Conservation (phyloP, 495 filamentous ascomycete genomes). For the Penicillium flavigenum region DNA sequence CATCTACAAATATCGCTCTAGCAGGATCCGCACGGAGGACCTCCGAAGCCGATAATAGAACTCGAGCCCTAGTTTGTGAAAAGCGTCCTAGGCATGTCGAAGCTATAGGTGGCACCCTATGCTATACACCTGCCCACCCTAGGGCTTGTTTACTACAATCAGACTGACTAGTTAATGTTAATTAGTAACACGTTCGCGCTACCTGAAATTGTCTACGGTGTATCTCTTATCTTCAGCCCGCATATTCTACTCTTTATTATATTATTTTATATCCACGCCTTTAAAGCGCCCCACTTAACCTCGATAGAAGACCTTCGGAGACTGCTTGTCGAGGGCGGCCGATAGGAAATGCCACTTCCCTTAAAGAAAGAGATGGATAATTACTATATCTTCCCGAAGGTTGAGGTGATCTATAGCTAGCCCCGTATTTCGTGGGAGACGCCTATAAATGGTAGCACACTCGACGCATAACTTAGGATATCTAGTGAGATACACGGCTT, state of each 20-base stretch:
- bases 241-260: constrained; percentile 22
- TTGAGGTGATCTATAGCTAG: constrained; percentile 13
- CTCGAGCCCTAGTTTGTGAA: background rate
- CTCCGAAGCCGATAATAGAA: background rate
- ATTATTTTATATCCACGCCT: constrained; percentile 18
- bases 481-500: constrained; percentile 18
- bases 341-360: constrained; percentile 18
- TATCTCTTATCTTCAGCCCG: constrained; percentile 21
- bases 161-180: background rate
- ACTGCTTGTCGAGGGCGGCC: constrained; percentile 15
- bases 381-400: constrained; percentile 23
- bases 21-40: background rate
- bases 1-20: background rate
- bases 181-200: background rate
- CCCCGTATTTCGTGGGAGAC: constrained; percentile 7
- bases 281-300: constrained; percentile 14
- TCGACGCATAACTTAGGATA: constrained; percentile 6
- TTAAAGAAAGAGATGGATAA: constrained; percentile 19
- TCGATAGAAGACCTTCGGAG: constrained; percentile 21
- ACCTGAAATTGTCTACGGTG: constrained; percentile 19
- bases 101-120: background rate
- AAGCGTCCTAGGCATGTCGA: background rate
- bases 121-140: background rate
- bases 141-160: background rate
- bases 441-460: constrained; percentile 10